phyloP scores from a whole-genome alignment of 192 early-diverging fungal species.

The Spizellomyces punctatus region DNA sequence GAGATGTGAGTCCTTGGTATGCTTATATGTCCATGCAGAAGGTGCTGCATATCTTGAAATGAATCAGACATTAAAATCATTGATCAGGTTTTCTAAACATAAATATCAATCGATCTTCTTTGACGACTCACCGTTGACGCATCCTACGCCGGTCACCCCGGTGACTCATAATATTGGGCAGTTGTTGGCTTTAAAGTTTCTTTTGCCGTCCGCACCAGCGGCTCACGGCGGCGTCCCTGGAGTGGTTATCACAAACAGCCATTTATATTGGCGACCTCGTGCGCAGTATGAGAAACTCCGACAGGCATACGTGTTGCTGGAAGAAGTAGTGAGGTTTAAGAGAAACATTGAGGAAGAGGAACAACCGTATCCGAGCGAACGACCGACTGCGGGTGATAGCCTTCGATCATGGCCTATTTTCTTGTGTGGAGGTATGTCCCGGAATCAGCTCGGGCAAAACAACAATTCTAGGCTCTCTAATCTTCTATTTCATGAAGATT shows the following conservation, averaged over 20 bases:
- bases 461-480: not conserved
- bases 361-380: not conserved
- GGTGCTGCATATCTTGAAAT: constrained; percentile 1
- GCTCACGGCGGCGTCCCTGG: constrained; percentile 11
- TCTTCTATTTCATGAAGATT: not conserved
- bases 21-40: no score
- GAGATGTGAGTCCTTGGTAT: constrained; percentile 3
- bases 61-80: not conserved
- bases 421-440: constrained; percentile 39
- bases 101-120: constrained; percentile 9
- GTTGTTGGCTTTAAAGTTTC: constrained; percentile 24
- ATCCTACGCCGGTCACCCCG: constrained; percentile 19
- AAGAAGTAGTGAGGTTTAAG: constrained; percentile 21
- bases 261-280: constrained; percentile 45
- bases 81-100: constrained; percentile 18
- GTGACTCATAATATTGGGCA: constrained; percentile 32
- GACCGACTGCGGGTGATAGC: not conserved
- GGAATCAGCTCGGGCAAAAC: not conserved
- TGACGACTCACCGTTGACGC: constrained; percentile 23
- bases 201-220: not conserved
- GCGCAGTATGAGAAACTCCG: constrained; percentile 38
- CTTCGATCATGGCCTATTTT: constrained; percentile 28
- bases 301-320: constrained; percentile 37
- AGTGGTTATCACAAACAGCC: constrained; percentile 41
- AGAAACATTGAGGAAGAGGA: not conserved